phyloP scores from a whole-genome alignment of 306 rosid genomes.

The Medicago ruthenica region DNA sequence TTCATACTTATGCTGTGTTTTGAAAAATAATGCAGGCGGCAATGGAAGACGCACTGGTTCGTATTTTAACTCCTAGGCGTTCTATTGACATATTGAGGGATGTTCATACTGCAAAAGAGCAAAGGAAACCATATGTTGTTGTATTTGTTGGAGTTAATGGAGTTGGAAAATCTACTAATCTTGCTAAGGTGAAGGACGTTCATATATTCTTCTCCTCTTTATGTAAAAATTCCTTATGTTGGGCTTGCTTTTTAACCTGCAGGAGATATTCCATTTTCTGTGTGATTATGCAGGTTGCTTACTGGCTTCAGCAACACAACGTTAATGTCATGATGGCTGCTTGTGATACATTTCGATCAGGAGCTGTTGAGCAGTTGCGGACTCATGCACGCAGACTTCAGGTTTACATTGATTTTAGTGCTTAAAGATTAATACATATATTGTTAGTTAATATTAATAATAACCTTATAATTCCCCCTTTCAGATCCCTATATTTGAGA shows the following conservation, averaged over 20 bases:
- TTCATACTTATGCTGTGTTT: constrained; percentile 27
- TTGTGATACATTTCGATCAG: constrained; percentile 98
- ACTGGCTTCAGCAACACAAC: constrained; percentile 93
- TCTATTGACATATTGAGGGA: constrained; percentile 96
- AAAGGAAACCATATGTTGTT: constrained; percentile 91
- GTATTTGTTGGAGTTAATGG: constrained; percentile 99
- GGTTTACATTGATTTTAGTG: constrained; percentile 56
- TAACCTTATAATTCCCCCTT: constrained; percentile 25
- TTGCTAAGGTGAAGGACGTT: constrained; percentile 75
- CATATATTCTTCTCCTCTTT: constrained; percentile 14
- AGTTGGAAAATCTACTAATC: constrained; percentile 97
- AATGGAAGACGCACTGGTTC: constrained; percentile 97
- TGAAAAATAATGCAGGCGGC: constrained; percentile 64
- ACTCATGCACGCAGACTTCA: constrained; percentile 99
- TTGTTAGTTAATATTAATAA: constrained; percentile 7
- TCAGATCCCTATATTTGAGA: constrained; percentile 96
- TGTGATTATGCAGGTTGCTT: constrained; percentile 76
- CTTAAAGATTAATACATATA: constrained; percentile 9
- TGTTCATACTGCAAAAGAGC: constrained; percentile 93
- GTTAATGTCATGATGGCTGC: constrained; percentile 98
- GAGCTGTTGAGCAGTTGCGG: constrained; percentile 99
- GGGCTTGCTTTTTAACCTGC: constrained; percentile 34
- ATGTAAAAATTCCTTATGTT: constrained; percentile 23
- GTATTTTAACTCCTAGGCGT: constrained; percentile 91
- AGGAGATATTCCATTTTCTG: constrained; percentile 33